Evolutionary conservation across 306 rosid genomes (phyloP), one percentile per base, ranked within the genome.

Genomic region (Fragaria nilgerrensis): DNA sequence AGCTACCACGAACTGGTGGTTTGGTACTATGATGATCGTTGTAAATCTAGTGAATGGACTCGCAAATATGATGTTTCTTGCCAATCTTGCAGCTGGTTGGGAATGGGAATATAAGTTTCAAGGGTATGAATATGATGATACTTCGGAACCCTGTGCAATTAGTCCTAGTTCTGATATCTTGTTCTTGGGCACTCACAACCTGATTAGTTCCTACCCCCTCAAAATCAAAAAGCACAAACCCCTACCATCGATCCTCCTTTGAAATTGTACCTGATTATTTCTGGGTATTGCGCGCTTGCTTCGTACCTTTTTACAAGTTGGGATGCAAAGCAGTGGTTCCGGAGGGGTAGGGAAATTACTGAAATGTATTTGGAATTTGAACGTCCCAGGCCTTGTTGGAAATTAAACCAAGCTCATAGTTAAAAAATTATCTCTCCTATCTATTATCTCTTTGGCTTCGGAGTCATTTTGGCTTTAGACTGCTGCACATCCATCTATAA

Each of bases 161-260:
- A 36, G 70, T 65, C 70, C 70, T 34, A 34, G n/a, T 65, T 65
- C 70, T 65, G 14, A 39, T 39, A 17, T 67, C 9, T 10, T 67
- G 6, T 67, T 67, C 49, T 39, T 10, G n/a, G 71, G 70, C 47
- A 65, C 70, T 36, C 45, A 9, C 12, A 9, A 65, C 25, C 2
- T 17, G 61, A 7, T 67, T 13, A 3, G 7, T 5, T 8, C 32
- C 48, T 9, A 4, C 19, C 23, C n/a, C 9, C 23, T 67, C 14
- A 14, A 67, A 37, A 39, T 16, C 71, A 4, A 5, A 9, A 37
- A 4, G 32, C 0, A 17, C 48, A 39, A 39, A 11, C 3, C 41
- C 8, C 8, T 41, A 5, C 39, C 9, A 3, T 0, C 49, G 3
- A 1, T 0, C 7, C 10, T 2, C 4, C 27, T 19, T 0, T 5